Conservation (phyloP, 2,329 filamentous ascomycete species). For the Trichophyton rubrum region DNA sequence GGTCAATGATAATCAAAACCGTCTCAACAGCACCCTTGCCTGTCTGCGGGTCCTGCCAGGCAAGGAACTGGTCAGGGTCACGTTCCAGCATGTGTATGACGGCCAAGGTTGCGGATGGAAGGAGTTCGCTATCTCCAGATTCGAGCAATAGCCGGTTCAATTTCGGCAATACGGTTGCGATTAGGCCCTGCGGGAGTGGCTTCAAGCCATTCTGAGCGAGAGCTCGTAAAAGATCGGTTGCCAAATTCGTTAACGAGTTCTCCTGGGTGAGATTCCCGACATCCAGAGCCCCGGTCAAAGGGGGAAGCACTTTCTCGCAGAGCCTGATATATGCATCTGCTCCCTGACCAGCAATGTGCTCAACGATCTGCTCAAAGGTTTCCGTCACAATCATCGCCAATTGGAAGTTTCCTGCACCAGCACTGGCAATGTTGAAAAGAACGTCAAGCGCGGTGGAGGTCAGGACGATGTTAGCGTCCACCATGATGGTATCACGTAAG, state of each 20-base stretch:
- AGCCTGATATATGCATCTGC: slow-evolving; percentile 61
- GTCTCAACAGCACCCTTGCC: slow-evolving; percentile 78
- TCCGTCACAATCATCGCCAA: slow-evolving; percentile 78
- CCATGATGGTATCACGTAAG: slow-evolving; percentile 65
- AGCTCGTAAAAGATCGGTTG: slow-evolving; percentile 69
- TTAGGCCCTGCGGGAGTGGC: slow-evolving; percentile 75
- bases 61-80: slow-evolving; percentile 79
- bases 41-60: slow-evolving; percentile 63
- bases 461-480: slow-evolving; percentile 64
- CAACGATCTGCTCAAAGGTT: slow-evolving; percentile 78
- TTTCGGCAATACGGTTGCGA: slow-evolving; percentile 75
- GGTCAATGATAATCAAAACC: slow-evolving; percentile 81
- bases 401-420: slow-evolving; percentile 82
- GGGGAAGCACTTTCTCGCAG: slow-evolving; percentile 76
- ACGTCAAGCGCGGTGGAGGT: slow-evolving; percentile 60
- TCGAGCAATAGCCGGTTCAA: slow-evolving; percentile 69
- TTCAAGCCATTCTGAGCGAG: slow-evolving; percentile 72
- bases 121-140: slow-evolving; percentile 73
- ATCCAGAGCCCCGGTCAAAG: slow-evolving; percentile 78
- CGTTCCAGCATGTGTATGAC: slow-evolving; percentile 83
- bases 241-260: slow-evolving; percentile 64
- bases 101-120: slow-evolving; percentile 72
- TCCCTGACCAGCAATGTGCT: slow-evolving; percentile 51
- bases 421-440: slow-evolving; percentile 78
- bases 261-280: slow-evolving; percentile 76